Conservation (phyloP, 2,329 filamentous ascomycete genomes). For the Beauveria australis region DNA sequence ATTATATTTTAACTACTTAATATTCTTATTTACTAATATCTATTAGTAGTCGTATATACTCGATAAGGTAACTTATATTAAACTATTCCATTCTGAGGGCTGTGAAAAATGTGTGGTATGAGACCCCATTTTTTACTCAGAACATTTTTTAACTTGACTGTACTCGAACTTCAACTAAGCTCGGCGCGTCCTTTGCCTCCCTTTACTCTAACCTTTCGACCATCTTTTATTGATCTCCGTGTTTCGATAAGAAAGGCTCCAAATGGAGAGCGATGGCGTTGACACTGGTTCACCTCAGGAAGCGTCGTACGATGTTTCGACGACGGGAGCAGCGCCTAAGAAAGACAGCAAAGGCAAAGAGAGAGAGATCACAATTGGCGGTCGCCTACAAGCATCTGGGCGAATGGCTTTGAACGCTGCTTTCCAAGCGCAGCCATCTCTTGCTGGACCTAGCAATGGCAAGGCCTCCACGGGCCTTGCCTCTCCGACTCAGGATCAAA, state of each 20-base stretch:
- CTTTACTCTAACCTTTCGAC: no score
- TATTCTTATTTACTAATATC: no score
- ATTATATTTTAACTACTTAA: no score
- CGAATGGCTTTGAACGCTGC: constrained; percentile 19
- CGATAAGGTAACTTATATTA: background rate
- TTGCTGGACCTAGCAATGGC: constrained; percentile 13
- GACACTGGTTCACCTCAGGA: background rate
- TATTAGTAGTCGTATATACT: no score
- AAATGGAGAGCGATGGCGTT: background rate
- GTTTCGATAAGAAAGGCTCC: background rate
- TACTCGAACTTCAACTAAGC: background rate
- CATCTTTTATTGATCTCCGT: background rate
- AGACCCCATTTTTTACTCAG: background rate
- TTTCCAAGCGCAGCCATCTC: constrained; percentile 12
- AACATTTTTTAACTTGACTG: background rate
- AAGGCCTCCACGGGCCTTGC: constrained; percentile 9
- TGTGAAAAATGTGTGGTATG: background rate
- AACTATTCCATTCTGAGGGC: background rate
- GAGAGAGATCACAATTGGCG: constrained; percentile 14
- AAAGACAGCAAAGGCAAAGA: constrained; percentile 11
- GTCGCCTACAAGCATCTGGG: constrained; percentile 22
- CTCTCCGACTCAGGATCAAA: background rate
- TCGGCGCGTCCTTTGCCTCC: background rate
- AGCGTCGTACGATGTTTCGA: background rate
- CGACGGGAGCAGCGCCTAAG: background rate